Percentiles rank a stretch among this genome's conserved stretches.
phyloP scores from a whole-genome alignment of 257 asterid genomes.

The Echium plantagineum region DNA sequence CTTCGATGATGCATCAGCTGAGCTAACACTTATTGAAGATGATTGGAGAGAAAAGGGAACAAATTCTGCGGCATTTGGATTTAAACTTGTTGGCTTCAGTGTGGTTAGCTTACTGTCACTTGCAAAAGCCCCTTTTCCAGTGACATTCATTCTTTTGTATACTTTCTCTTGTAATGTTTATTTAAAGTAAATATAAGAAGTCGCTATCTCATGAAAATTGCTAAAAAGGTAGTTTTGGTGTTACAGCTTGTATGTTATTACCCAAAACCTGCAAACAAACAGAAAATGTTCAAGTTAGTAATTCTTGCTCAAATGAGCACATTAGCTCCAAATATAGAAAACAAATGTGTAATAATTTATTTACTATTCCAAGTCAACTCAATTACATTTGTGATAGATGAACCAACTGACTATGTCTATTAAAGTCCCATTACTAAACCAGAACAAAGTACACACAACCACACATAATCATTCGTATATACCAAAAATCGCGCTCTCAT shows the following conservation, averaged over 20 bases:
- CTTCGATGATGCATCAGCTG: conserved; percentile 33
- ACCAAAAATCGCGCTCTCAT: background rate
- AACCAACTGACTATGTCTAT: background rate
- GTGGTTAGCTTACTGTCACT: conserved; percentile 42
- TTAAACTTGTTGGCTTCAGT: conserved; percentile 47
- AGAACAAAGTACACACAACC: background rate
- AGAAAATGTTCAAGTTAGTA: background rate
- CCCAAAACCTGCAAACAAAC: conserved; percentile 55
- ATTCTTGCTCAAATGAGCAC: background rate
- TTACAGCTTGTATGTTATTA: conserved; percentile 40
- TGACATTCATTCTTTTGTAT: conserved; percentile 45
- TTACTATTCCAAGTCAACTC: background rate
- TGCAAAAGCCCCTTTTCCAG: conserved; percentile 48
- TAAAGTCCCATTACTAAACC: too few species aligned
- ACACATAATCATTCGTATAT: background rate
- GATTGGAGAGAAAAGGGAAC: conserved; percentile 65
- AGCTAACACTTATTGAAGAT: conserved; percentile 26
- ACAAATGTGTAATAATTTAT: background rate
- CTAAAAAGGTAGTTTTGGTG: conserved; percentile 1
- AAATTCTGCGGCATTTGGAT: conserved; percentile 90
- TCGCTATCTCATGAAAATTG: conserved; percentile 14
- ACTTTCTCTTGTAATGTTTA: background rate
- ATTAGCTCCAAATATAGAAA: background rate
- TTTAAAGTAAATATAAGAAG: conserved; percentile 10
- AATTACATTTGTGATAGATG: background rate